A percentile compares a stretch with the other conserved stretches of the same genome.
These are phyloP conservation scores for Penicillium subrubescens DNA, from an alignment of 495 filamentous ascomycete species.

Conservation along the genomic window DNA sequence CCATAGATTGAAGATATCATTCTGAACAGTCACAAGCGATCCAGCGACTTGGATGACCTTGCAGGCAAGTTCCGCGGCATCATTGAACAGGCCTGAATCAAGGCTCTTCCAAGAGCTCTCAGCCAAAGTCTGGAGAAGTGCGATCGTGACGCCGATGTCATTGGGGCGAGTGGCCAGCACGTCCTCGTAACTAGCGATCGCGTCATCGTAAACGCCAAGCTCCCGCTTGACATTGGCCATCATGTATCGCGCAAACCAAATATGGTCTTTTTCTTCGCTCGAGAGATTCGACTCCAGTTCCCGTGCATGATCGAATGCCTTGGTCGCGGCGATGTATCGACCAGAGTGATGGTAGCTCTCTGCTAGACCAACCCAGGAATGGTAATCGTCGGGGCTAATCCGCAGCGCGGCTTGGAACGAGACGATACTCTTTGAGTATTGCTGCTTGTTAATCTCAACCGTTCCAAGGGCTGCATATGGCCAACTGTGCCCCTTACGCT, in stretches of 20 bases:
- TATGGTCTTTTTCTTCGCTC: slow-evolving; percentile 55
- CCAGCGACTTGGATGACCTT: slow-evolving; percentile 59
- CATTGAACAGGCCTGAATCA: slow-evolving; percentile 80
- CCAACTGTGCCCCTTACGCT: slow-evolving; percentile 90
- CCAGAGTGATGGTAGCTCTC: slow-evolving; percentile 96
- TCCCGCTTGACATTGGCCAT: slow-evolving; percentile 94
- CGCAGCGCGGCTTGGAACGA: slow-evolving; percentile 91
- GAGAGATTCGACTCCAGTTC: slow-evolving; percentile 55
- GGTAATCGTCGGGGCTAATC: slow-evolving; percentile 80
- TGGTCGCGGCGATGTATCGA: slow-evolving; percentile 87
- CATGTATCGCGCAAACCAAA: slow-evolving; percentile 96
- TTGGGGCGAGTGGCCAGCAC: slow-evolving; percentile 65
- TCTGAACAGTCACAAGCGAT: slow-evolving; percentile 50
- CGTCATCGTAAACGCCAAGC: slow-evolving; percentile 82
- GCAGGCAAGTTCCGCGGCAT: slow-evolving; percentile 66
- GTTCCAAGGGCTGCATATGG: slow-evolving; percentile 93
- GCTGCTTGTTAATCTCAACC: slow-evolving; percentile 94
- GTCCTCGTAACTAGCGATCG: slow-evolving; percentile 71
- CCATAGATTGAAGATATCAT: slow-evolving; percentile 90
- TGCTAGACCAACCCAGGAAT: slow-evolving; percentile 93
- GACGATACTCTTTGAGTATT: slow-evolving; percentile 81
- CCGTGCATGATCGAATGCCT: slow-evolving; percentile 82
- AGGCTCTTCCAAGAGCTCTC: slow-evolving; percentile 78
- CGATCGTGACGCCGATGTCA: slow-evolving; percentile 85
- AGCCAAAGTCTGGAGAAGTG: slow-evolving; percentile 81